Evolutionary conservation across 108 stramenopile genomes (phyloP).

Genomic region (Nannochloropsis granulata): DNA sequence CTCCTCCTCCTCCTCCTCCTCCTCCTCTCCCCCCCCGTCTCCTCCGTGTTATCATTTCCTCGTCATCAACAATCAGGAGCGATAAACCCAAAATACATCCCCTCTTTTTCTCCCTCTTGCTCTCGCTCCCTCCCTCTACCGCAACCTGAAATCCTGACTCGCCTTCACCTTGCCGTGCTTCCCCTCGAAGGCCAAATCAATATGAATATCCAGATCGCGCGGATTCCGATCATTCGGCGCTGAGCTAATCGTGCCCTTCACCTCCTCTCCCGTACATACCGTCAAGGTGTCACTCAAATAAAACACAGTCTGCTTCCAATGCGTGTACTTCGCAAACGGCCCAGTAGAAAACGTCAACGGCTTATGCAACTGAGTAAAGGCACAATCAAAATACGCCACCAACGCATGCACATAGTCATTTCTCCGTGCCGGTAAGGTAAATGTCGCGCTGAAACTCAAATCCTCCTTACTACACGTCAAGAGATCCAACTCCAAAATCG

Average conservation of each 20-base stretch:
- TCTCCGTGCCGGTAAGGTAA: conserved; percentile 50
- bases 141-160: conserved; percentile 28
- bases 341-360: conserved; percentile 88
- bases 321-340: conserved; percentile 78
- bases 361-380: conserved; percentile 71
- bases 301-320: conserved; percentile 91
- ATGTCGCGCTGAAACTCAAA: conserved; percentile 54
- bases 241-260: conserved; percentile 28
- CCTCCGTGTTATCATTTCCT: no score
- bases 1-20: no score
- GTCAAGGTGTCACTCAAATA: conserved; percentile 40
- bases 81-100: no score
- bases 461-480: conserved; percentile 71
- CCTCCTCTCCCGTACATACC: conserved; percentile 29
- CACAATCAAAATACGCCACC: conserved; percentile 87
- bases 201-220: conserved; percentile 40
- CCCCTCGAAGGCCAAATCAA: conserved; percentile 25
- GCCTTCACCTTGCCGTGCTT: conserved; percentile 4
- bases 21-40: no score
- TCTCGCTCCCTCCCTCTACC: conserved; percentile 4
- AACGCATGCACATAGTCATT: conserved; percentile 78
- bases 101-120: neutral
- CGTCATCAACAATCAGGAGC: no score
- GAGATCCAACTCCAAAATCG: conserved; percentile 75
- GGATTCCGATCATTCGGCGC: conserved; percentile 42